These are phyloP conservation scores for Monilinia laxa DNA, from an alignment of 2,329 filamentous ascomycete genomes.

Conservation along the genomic window DNA sequence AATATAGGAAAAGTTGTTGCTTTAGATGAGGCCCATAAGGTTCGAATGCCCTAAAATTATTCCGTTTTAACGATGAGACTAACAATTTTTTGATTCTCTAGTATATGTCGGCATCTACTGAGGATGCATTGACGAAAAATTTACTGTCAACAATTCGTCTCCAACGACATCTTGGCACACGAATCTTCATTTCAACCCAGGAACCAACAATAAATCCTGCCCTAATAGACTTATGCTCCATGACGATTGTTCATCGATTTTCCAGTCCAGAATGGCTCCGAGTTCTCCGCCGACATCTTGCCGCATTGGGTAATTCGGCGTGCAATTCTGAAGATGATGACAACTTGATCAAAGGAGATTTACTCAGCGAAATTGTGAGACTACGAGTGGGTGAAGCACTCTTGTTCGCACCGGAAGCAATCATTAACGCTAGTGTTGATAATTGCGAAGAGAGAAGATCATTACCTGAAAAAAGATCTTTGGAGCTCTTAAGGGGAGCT, in stretches of 20 bases:
- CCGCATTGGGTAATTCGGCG: constrained; percentile 42
- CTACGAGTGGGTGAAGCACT: constrained; percentile 50
- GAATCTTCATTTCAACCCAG: constrained; percentile 73
- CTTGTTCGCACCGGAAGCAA: constrained; percentile 49
- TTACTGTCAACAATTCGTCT: constrained; percentile 64
- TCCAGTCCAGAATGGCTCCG: constrained; percentile 60
- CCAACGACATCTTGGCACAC: constrained; percentile 66
- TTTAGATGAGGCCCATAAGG: constrained; percentile 76
- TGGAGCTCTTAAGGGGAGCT: too few relatives aligned
- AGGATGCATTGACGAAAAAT: constrained; percentile 61
- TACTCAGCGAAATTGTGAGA: constrained; percentile 45
- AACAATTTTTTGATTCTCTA: not conserved
- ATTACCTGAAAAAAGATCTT: not conserved
- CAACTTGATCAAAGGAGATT: constrained; percentile 25
- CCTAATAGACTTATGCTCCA: constrained; percentile 68
- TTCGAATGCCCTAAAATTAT: constrained; percentile 33
- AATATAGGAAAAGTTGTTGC: constrained; percentile 60
- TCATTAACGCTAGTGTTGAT: constrained; percentile 37
- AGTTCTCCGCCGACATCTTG: constrained; percentile 47
- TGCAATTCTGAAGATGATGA: constrained; percentile 28
- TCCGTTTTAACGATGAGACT: not conserved
- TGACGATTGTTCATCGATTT: constrained; percentile 74
- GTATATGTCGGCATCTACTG: constrained; percentile 59
- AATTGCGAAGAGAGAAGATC: not conserved
- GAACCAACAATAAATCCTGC: constrained; percentile 70